Conservation (phyloP, 2,329 filamentous ascomycete species). For the Didymella exigua region DNA sequence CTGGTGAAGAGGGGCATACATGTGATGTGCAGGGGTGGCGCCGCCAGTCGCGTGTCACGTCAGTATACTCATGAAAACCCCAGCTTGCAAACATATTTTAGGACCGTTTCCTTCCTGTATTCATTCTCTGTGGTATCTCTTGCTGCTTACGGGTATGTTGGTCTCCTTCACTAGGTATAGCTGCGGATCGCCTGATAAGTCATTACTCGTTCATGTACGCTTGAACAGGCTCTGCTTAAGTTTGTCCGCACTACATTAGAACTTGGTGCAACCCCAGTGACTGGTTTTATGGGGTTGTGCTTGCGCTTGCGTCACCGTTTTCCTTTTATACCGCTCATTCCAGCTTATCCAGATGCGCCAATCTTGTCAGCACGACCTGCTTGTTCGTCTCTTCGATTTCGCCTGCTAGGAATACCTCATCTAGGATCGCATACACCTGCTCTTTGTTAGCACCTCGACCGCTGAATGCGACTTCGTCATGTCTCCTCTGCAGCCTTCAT, state of each 20-base stretch:
- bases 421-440: slow-evolving; percentile 93
- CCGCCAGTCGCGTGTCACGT: slow-evolving; percentile 8
- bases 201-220: no score
- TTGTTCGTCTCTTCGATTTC: slow-evolving; percentile 99
- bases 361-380: slow-evolving; percentile 89
- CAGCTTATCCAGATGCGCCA: slow-evolving; percentile 96
- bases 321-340: slow-evolving; percentile 60
- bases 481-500: background rate
- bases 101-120: background rate
- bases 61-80: no score
- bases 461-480: background rate
- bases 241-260: background rate
- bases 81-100: no score
- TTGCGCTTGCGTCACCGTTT: background rate
- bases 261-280: background rate
- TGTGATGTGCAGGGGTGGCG: slow-evolving; percentile 20
- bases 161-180: background rate
- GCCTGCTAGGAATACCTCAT: slow-evolving; percentile 96
- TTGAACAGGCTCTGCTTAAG: no score
- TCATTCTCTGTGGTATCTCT: background rate
- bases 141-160: background rate
- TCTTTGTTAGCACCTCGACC: background rate
- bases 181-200: background rate
- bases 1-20: slow-evolving; percentile 14
- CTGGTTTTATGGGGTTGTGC: background rate